phyloP scores from a whole-genome alignment of 495 filamentous ascomycete genomes.

The Talaromyces liani region DNA sequence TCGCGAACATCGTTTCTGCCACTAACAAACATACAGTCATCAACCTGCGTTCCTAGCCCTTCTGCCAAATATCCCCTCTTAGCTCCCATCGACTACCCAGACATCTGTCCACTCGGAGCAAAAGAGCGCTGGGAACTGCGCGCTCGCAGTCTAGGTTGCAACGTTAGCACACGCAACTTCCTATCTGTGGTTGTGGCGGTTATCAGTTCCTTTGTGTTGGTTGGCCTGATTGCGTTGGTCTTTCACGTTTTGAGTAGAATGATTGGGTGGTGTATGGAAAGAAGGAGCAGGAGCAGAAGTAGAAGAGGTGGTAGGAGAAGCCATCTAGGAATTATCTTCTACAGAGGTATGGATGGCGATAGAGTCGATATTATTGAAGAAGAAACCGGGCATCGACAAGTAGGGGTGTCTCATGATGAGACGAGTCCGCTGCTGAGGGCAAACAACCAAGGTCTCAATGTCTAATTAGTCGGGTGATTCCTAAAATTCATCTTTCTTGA shows the following conservation, averaged over 20 bases:
- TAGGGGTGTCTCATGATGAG: background rate
- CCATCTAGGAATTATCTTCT: background rate
- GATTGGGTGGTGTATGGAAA: slow-evolving; percentile 14
- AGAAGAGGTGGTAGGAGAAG: background rate
- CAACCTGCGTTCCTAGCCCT: slow-evolving; percentile 42
- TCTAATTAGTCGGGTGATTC: background rate
- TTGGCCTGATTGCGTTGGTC: slow-evolving; percentile 21
- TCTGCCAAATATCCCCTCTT: slow-evolving; percentile 33
- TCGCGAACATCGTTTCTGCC: too few relatives aligned
- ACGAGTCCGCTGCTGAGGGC: background rate
- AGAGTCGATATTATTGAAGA: background rate
- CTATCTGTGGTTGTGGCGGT: slow-evolving; percentile 33
- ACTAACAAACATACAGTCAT: slow-evolving; percentile 26
- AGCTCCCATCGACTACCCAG: slow-evolving; percentile 31
- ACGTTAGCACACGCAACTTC: slow-evolving; percentile 42
- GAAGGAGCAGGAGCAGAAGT: slow-evolving; percentile 9
- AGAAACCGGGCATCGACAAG: background rate
- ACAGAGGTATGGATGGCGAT: background rate
- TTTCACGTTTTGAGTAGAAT: slow-evolving; percentile 19
- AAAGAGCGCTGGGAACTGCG: slow-evolving; percentile 49
- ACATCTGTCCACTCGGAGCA: slow-evolving; percentile 40
- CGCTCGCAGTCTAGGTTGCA: slow-evolving; percentile 39
- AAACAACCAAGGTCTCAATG: background rate
- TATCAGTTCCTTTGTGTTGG: slow-evolving; percentile 23
- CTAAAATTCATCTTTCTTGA: background rate